Evolutionary conservation across 1,139 yeast genomes (phyloP).

Genomic region (Nadsonia starkeyi-henricii): DNA sequence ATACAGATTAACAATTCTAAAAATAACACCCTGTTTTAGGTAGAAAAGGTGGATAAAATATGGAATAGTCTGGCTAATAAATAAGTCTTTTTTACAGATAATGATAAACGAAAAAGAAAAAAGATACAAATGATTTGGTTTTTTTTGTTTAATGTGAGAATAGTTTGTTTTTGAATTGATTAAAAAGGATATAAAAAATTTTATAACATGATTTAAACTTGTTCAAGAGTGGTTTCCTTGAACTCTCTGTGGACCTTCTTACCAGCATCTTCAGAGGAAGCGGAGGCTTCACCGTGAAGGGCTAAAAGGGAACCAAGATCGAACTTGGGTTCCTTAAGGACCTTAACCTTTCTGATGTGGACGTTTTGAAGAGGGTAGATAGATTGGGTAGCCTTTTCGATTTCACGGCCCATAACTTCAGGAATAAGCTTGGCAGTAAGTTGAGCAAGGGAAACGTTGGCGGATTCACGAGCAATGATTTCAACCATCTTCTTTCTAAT

Average conservation of each 20-base stretch:
- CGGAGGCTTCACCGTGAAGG: constrained; percentile 74
- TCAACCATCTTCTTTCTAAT: constrained; percentile 78
- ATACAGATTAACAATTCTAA: too few relatives aligned
- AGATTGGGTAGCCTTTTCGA: constrained; percentile 71
- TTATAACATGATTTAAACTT: constrained; percentile 39
- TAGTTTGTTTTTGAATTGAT: too few relatives aligned
- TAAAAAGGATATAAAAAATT: too few relatives aligned
- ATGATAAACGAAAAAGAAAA: too few relatives aligned
- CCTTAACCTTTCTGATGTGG: constrained; percentile 83
- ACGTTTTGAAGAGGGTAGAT: constrained; percentile 86
- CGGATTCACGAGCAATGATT: constrained; percentile 75
- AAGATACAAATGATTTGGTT: too few relatives aligned
- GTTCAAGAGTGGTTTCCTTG: constrained; percentile 84
- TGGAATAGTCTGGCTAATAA: too few relatives aligned
- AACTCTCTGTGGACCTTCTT: constrained; percentile 77
- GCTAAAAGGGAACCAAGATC: constrained; percentile 80
- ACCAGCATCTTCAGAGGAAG: constrained; percentile 52
- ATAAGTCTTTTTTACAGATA: too few relatives aligned
- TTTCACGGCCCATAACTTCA: constrained; percentile 84
- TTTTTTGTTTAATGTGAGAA: too few relatives aligned
- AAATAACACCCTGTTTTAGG: too few relatives aligned
- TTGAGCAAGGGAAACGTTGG: constrained; percentile 74
- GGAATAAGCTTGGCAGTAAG: constrained; percentile 80
- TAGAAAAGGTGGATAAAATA: too few relatives aligned
- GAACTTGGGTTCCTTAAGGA: constrained; percentile 83